phyloP scores from a whole-genome alignment of 805 yeast species.

The Candida glaebosa region DNA sequence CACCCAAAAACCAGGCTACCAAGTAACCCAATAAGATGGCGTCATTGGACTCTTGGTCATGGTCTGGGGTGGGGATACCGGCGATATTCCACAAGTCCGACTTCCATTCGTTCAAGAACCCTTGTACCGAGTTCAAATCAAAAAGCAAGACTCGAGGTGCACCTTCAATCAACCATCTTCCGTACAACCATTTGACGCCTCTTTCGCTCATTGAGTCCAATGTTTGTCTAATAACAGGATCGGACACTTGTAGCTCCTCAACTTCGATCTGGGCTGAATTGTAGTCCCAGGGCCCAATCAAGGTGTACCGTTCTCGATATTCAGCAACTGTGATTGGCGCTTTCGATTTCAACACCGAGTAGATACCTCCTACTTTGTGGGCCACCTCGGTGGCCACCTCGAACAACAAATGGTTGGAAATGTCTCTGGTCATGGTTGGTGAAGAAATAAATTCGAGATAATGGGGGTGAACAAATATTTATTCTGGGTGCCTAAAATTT shows the following conservation, averaged over 20 bases:
- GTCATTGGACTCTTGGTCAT: constrained; percentile 84
- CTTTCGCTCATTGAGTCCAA: constrained; percentile 76
- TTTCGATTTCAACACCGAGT: constrained; percentile 92
- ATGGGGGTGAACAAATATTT: not conserved
- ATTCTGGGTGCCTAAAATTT: not conserved
- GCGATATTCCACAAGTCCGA: constrained; percentile 86
- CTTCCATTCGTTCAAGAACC: constrained; percentile 86
- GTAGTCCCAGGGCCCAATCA: constrained; percentile 82
- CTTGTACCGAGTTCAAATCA: constrained; percentile 73
- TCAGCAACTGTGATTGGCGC: constrained; percentile 96
- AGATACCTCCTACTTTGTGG: constrained; percentile 95
- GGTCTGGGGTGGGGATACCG: constrained; percentile 91
- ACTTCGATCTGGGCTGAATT: constrained; percentile 75
- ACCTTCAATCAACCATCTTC: constrained; percentile 96
- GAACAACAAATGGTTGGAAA: constrained; percentile 80
- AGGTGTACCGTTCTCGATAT: constrained; percentile 79
- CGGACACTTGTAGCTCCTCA: constrained; percentile 64
- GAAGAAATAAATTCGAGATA: not conserved
- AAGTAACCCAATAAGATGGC: constrained; percentile 90
- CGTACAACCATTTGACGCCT: constrained; percentile 81
- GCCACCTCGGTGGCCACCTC: constrained; percentile 98
- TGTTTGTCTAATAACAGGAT: constrained; percentile 54
- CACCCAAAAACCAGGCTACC: constrained; percentile 97
- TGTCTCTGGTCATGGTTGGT: constrained; percentile 69
- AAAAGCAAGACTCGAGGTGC: constrained; percentile 91